Conservation (phyloP, 306 rosid genomes). For the Mimosa bimucronata region DNA sequence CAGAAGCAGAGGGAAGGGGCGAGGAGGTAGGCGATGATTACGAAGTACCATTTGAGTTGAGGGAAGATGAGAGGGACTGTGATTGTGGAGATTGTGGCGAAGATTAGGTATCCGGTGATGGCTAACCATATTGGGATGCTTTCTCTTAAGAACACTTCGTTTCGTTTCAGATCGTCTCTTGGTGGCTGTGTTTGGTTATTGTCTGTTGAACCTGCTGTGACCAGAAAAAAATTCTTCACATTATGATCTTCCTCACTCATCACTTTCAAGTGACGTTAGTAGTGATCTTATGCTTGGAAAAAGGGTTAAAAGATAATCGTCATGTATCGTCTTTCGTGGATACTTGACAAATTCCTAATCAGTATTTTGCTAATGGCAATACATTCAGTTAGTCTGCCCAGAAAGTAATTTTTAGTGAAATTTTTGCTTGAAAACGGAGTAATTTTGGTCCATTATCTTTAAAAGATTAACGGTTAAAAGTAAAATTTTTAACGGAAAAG, state of each 20-base stretch:
- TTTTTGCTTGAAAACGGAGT: too few relatives aligned
- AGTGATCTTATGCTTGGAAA: too few relatives aligned
- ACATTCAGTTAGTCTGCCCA: too few relatives aligned
- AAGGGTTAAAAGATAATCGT: too few relatives aligned
- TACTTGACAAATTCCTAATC: too few relatives aligned
- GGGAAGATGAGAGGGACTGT: conserved; percentile 93
- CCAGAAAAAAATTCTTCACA: conserved; percentile 13
- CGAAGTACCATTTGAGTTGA: conserved; percentile 85
- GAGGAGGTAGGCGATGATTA: conserved; percentile 71
- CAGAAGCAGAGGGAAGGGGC: conserved; percentile 98
- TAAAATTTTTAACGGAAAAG: too few relatives aligned
- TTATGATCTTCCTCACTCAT: background rate
- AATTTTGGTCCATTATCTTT: too few relatives aligned
- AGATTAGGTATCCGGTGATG: conserved; percentile 61
- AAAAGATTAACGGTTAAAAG: too few relatives aligned
- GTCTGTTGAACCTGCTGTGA: conserved; percentile 50
- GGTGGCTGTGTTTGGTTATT: conserved; percentile 44
- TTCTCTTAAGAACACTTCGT: conserved; percentile 82
- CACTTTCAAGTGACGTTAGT: background rate
- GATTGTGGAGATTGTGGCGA: conserved; percentile 72
- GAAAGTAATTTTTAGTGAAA: too few relatives aligned
- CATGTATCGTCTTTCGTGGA: too few relatives aligned
- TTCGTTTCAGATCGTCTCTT: conserved; percentile 70
- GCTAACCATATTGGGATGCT: conserved; percentile 89
- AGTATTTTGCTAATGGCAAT: too few relatives aligned